phyloP scores from a whole-genome alignment of 495 filamentous ascomycete species.

The Astrothelium macrocarpum region DNA sequence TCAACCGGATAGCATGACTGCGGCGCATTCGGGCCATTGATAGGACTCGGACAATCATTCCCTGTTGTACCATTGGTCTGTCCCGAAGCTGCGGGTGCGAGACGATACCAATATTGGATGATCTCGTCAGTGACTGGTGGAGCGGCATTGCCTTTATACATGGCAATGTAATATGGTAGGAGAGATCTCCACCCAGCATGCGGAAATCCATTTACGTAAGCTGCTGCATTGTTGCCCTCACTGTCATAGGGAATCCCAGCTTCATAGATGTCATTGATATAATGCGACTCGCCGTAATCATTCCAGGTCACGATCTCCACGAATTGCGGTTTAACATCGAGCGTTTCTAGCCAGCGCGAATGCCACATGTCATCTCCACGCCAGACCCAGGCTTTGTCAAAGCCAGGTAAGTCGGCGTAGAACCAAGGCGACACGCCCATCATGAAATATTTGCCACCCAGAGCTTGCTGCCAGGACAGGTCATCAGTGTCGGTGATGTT shows the following conservation, averaged over 20 bases:
- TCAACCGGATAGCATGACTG: constrained; percentile 4
- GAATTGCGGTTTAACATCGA: constrained; percentile 53
- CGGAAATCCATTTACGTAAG: constrained; percentile 40
- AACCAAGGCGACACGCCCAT: constrained; percentile 74
- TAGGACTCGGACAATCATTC: constrained; percentile 18
- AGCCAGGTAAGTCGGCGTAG: constrained; percentile 59
- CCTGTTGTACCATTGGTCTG: constrained; percentile 31
- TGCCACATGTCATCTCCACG: constrained; percentile 64
- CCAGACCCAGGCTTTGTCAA: constrained; percentile 66
- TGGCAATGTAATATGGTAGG: constrained; percentile 52
- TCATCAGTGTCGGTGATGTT: constrained; percentile 48
- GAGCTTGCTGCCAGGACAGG: constrained; percentile 39
- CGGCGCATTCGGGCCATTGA: neutral
- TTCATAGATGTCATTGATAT: constrained; percentile 51
- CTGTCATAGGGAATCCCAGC: constrained; percentile 36
- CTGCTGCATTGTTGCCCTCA: constrained; percentile 32
- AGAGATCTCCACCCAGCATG: constrained; percentile 49
- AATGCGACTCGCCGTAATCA: constrained; percentile 68
- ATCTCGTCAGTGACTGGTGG: constrained; percentile 36
- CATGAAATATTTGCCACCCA: constrained; percentile 59
- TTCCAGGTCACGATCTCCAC: constrained; percentile 60
- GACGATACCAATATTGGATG: constrained; percentile 58
- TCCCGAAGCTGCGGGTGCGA: constrained; percentile 31
- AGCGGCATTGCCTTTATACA: constrained; percentile 16
- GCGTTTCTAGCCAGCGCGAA: constrained; percentile 59